Percentiles rank a stretch among this genome's conserved stretches.
phyloP scores from a whole-genome alignment of 2,329 filamentous ascomycete genomes.

The Spiromastix sp. region DNA sequence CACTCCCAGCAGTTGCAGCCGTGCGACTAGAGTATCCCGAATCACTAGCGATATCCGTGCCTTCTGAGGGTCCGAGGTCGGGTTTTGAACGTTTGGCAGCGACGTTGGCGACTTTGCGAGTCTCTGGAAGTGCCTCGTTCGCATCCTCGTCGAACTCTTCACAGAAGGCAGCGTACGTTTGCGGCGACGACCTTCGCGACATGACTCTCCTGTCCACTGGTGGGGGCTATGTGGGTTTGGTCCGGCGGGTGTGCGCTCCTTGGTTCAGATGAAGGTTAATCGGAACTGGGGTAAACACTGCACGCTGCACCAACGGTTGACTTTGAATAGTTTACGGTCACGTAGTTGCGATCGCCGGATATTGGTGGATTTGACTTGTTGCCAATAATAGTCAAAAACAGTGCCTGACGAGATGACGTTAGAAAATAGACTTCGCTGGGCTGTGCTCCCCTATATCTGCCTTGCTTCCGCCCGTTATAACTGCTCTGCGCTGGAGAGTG shows the following conservation, averaged over 20 bases:
- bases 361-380: too few relatives aligned
- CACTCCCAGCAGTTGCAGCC: constrained; percentile 40
- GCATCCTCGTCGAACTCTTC: constrained; percentile 40
- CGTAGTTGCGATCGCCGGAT: too few relatives aligned
- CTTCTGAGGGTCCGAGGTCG: constrained; percentile 26
- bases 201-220: constrained; percentile 18
- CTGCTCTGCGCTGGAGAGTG: too few relatives aligned
- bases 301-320: too few relatives aligned
- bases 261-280: constrained; percentile 8
- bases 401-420: too few relatives aligned
- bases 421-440: too few relatives aligned
- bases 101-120: constrained; percentile 41
- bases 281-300: constrained; percentile 6
- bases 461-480: too few relatives aligned
- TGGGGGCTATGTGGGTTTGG: constrained; percentile 7
- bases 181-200: constrained; percentile 22
- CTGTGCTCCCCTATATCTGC: too few relatives aligned
- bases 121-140: constrained; percentile 34
- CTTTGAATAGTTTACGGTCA: too few relatives aligned
- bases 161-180: constrained; percentile 31
- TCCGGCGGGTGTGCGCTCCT: constrained; percentile 11
- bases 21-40: constrained; percentile 54
- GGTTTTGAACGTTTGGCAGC: constrained; percentile 38
- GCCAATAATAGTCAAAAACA: too few relatives aligned
- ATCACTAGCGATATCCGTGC: constrained; percentile 44